A percentile compares a stretch with the other conserved stretches of the same genome.
Evolutionary conservation across 1,284 basidiomycete species (phyloP).

Genomic region (Ceratobasidium sp.): DNA sequence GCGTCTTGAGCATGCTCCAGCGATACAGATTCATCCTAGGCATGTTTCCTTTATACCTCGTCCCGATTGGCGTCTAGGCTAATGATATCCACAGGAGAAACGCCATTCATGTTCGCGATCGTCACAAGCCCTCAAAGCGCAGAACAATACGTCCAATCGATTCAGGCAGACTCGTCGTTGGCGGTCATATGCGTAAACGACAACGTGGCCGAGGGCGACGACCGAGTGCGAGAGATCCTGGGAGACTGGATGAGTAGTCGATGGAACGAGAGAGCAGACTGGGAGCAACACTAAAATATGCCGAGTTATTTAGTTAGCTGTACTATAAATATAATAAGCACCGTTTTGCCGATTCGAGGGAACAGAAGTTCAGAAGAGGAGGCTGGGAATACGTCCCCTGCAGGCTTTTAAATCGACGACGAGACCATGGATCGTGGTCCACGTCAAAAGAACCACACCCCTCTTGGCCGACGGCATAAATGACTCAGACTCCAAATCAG

Average conservation of each 20-base stretch:
- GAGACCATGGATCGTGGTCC: slow-evolving; percentile 9
- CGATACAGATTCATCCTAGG: slow-evolving; percentile 43
- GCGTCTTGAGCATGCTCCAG: slow-evolving; percentile 37
- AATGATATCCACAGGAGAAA: slow-evolving; percentile 8
- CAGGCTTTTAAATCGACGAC: not conserved
- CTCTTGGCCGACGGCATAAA: slow-evolving; percentile 21
- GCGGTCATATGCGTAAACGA: slow-evolving; percentile 42
- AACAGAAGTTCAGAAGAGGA: not conserved
- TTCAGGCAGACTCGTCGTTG: not conserved
- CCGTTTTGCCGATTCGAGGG: too few relatives aligned
- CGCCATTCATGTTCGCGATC: slow-evolving; percentile 30
- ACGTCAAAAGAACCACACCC: slow-evolving; percentile 16
- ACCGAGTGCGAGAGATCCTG: slow-evolving; percentile 36
- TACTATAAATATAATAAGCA: slow-evolving; percentile 2
- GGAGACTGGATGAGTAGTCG: slow-evolving; percentile 34
- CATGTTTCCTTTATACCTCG: not conserved
- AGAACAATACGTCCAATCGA: slow-evolving; percentile 9
- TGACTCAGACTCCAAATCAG: slow-evolving; percentile 10
- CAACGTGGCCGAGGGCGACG: slow-evolving; percentile 33
- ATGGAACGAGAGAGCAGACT: slow-evolving; percentile 38
- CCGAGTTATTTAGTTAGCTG: not conserved
- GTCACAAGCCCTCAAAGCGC: slow-evolving; percentile 27
- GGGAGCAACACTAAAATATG: slow-evolving; percentile 33
- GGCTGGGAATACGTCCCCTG: not conserved
- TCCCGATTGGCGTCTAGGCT: not conserved